A percentile compares a stretch with the other conserved stretches of the same genome.
phyloP scores from a whole-genome alignment of 371 early-diverging fungal genomes.

The Basidiobolus meristosporus region DNA sequence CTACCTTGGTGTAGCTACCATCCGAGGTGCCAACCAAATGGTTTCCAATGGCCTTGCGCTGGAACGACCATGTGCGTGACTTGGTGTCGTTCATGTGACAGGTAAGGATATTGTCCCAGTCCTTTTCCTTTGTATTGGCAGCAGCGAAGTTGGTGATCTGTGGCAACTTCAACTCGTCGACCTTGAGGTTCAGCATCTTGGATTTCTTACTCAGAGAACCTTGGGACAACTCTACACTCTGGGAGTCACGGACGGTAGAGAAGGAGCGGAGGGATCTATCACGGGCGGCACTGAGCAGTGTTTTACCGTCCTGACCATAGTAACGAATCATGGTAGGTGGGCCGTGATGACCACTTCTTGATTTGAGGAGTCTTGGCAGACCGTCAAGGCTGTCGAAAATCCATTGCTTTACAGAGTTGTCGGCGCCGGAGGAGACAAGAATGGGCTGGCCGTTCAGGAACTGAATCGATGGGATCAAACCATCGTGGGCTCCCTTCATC shows the following conservation, averaged over 20 bases:
- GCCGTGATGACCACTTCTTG: conserved; percentile 67
- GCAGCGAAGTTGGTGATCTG: conserved; percentile 49
- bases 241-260: conserved; percentile 66
- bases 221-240: conserved; percentile 69
- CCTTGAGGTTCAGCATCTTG: conserved; percentile 24
- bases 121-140: conserved; percentile 37
- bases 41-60: conserved; percentile 50
- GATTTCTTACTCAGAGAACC: conserved; percentile 42
- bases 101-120: conserved; percentile 84
- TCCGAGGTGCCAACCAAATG: conserved; percentile 40
- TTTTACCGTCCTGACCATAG: conserved; percentile 45
- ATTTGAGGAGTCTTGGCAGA: conserved; percentile 55
- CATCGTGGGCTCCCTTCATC: conserved; percentile 68
- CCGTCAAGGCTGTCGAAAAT: conserved; percentile 74
- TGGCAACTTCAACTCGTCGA: conserved; percentile 51
- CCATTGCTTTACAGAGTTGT: conserved; percentile 57
- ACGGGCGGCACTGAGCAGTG: conserved; percentile 57
- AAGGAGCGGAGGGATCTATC: conserved; percentile 69
- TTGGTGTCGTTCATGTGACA: conserved; percentile 50
- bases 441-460: conserved; percentile 73
- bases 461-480: conserved; percentile 42
- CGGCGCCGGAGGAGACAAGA: conserved; percentile 68
- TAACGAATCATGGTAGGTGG: conserved; percentile 67
- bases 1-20: conserved; percentile 31
- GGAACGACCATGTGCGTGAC: conserved; percentile 70